Base-by-base conservation (phyloP, 345 rosid genomes). In the Schrenkiella parvula region DNA sequence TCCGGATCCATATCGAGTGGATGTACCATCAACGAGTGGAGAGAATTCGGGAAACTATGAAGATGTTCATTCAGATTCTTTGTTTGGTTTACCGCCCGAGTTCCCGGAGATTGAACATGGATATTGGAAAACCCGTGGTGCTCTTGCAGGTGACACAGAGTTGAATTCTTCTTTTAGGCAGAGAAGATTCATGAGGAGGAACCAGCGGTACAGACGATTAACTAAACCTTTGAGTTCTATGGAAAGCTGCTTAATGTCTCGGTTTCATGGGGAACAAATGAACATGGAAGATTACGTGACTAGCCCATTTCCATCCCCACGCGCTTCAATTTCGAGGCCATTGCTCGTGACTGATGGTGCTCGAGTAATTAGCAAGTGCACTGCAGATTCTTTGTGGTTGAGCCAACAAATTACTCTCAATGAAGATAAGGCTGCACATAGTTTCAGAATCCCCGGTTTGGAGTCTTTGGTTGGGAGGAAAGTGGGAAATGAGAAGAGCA, bases 171-270 rank as follows among this genome's bases (percentile, higher is more conserved):
- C 73, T 66, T 56, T 56, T 79, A 83, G 79, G 77, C 82, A 73
- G 64, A 80, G 61, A 73, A 79, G 66, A 60, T 63, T 80, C 66
- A 71, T 72, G 26, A 84, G 84, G 80, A 77, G 77, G 76, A 84
- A 77, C 74, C 75, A 70, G 31, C 64, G 69, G 4, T 55, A 41
- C 10, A 50, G 50, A 26, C 83, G 53, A 51, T 35, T 58, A 23
- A 67, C 81, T 35, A 88, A 82, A 80, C 92, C 98, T 34, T 64
- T 80, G 80, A 70, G 47, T 28, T 93, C 95, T 38, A 41, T 93
- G 21, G 96, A 93, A 77, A 85, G 92, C 78, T 91, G 96, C 73
- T 79, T 89, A 34, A 66, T 87, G 88, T 85, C 97, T 73, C 91
- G 84, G 82, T 71, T 93, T 63, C 84, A 81, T 55, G 72, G 79